phyloP scores from a whole-genome alignment of 1,284 basidiomycete genomes.

The Cutaneotrichosporon daszewskae region DNA sequence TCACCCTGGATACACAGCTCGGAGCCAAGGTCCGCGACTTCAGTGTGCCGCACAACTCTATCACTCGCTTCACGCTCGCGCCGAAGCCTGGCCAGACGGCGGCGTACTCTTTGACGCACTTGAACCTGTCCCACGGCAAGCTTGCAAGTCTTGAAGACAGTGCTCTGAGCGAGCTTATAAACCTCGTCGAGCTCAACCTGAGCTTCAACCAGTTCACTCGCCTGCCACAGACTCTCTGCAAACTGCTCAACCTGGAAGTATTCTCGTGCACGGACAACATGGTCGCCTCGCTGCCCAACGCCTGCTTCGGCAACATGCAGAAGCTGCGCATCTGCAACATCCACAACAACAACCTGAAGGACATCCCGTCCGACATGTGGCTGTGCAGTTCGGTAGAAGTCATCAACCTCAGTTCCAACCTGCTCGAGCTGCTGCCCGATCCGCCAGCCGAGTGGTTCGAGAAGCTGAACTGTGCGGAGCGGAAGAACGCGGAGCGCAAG shows the following conservation, averaged over 20 bases:
- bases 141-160: constrained; percentile 74
- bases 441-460: constrained; percentile 50
- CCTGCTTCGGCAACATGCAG: constrained; percentile 65
- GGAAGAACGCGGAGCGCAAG: constrained; percentile 12
- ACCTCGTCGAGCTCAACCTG: constrained; percentile 66
- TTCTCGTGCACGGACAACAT: constrained; percentile 89
- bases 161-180: constrained; percentile 64
- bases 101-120: constrained; percentile 64
- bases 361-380: constrained; percentile 77
- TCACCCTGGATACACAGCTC: constrained; percentile 69
- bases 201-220: constrained; percentile 83
- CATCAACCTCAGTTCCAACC: constrained; percentile 86
- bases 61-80: constrained; percentile 66
- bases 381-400: constrained; percentile 66
- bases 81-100: constrained; percentile 55
- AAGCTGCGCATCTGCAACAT: constrained; percentile 74
- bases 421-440: constrained; percentile 68
- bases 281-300: constrained; percentile 68
- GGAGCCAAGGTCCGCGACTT: constrained; percentile 57
- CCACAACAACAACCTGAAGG: constrained; percentile 84
- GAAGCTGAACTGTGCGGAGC: constrained; percentile 9
- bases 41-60: constrained; percentile 50
- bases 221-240: constrained; percentile 74
- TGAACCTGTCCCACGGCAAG: constrained; percentile 88
- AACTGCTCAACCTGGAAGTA: constrained; percentile 62